Base-by-base conservation (phyloP, 2,329 filamentous ascomycete genomes). In the Colletotrichum musicola region DNA sequence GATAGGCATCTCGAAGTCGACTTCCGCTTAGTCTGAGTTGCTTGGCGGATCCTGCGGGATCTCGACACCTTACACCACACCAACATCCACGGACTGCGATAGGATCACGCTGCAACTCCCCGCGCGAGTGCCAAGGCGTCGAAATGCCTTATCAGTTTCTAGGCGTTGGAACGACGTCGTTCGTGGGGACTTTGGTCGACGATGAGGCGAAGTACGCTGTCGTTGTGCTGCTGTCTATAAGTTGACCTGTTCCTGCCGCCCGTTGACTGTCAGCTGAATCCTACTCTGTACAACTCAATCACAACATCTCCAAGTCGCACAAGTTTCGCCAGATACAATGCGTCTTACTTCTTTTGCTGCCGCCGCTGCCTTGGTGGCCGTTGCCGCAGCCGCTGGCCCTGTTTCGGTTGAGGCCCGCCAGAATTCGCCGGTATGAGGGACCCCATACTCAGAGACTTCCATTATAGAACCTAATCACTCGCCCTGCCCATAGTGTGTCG, bases 1-100 rank as follows among this genome's bases (percentile, higher is more conserved):
- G 49, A 38, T 42, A 50, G 61, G 61, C 57, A 50, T 44, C 30
- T 58, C n/a, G n/a, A 5, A 42, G 14, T 20, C 6, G n/a, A 16
- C 9, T 6, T 16, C 42, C 30, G 30, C 61, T 50, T 49, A 20
- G 1, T 42, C 12, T 27, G 6, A 10, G 3, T n/a, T 16, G 9
- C 61, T 64, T 58, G 61, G 53, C 61, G 50, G 53, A 64, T 64
- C 53, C 61, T 38, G 9, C 40, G 27, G 53, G 42, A 64, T 50
- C n/a, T 55, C 20, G 30, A 35, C 30, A 35, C 6, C n/a, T n/a
- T 20, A 13, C 44, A 25, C 30, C 27, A 47, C 6, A 46, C 49
- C 42, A 4, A 16, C 16, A 6, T 18, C 6, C 20, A 25, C 12
- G 27, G 30, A 18, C 14, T 57, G 40, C 13, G 6, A 63, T 64